These are phyloP conservation scores for Corchorus olitorius DNA, from an alignment of 345 rosid species.

Conservation along the genomic window DNA sequence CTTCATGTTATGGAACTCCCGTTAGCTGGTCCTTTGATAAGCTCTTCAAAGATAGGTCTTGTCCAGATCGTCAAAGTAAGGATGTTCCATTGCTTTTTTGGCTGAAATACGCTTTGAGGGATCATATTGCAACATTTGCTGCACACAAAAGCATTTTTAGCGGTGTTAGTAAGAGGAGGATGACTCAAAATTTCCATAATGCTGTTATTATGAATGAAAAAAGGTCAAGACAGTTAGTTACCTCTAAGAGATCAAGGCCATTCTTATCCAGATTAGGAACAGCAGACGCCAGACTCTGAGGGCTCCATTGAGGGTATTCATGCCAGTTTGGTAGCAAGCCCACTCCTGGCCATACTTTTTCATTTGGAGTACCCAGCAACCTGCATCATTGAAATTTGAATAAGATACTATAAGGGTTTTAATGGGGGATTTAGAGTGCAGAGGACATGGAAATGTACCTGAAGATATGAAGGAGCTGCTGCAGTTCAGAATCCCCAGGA, in stretches of 20 bases:
- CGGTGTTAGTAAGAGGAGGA: neutral
- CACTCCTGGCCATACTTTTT: constrained; percentile 91
- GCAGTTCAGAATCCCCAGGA: constrained; percentile 94
- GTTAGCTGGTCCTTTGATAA: neutral
- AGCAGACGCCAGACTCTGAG: constrained; percentile 58
- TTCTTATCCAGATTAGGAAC: constrained; percentile 67
- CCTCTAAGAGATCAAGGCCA: constrained; percentile 77
- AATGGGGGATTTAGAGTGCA: no score
- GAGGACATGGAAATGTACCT: constrained; percentile 37
- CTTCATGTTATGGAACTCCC: neutral
- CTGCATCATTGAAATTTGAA: constrained; percentile 31
- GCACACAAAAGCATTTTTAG: constrained; percentile 28
- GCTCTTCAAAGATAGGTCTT: constrained; percentile 52
- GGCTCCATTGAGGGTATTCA: constrained; percentile 94
- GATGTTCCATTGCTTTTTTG: constrained; percentile 95
- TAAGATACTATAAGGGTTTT: neutral
- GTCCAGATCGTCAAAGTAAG: constrained; percentile 75
- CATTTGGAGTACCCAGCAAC: constrained; percentile 93
- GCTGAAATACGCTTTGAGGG: constrained; percentile 88
- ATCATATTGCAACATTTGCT: constrained; percentile 93
- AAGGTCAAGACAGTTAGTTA: constrained; percentile 33
- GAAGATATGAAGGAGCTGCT: constrained; percentile 94
- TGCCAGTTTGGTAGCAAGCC: constrained; percentile 92
- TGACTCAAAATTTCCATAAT: neutral
- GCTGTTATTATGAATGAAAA: neutral